These are phyloP conservation scores for Edaphochlamys debaryana DNA, from an alignment of 139 green algal genomes.

Conservation along the genomic window DNA sequence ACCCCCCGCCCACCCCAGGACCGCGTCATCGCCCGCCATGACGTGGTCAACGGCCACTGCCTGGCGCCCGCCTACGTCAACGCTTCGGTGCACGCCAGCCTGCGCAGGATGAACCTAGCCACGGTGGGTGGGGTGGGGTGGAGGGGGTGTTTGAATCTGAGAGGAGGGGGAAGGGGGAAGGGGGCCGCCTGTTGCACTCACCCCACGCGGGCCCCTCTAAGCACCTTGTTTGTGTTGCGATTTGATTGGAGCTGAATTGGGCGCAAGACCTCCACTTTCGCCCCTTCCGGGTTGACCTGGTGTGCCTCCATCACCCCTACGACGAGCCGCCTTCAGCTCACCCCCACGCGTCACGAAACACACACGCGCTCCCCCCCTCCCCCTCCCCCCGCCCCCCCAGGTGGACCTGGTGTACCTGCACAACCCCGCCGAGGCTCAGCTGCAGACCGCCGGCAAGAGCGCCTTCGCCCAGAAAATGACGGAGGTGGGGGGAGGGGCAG, in stretches of 20 bases:
- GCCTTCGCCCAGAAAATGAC: conserved; percentile 60
- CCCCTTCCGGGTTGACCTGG: too few relatives aligned
- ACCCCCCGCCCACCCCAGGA: not conserved
- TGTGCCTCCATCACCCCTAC: too few relatives aligned
- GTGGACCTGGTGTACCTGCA: conserved; percentile 84
- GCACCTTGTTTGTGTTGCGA: too few relatives aligned
- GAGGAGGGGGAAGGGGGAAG: too few relatives aligned
- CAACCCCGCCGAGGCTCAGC: conserved; percentile 74
- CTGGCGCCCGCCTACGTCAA: conserved; percentile 66
- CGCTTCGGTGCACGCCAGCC: conserved; percentile 57
- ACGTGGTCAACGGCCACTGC: conserved; percentile 62
- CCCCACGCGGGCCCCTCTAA: too few relatives aligned
- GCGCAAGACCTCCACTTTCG: too few relatives aligned
- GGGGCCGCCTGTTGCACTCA: too few relatives aligned
- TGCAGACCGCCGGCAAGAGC: conserved; percentile 41
- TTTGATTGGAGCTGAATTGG: too few relatives aligned
- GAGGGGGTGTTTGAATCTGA: not conserved
- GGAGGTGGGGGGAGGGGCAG: not conserved
- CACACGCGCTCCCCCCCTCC: not conserved
- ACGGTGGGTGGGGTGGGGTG: conserved; percentile 40
- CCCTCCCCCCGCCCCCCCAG: conserved; percentile 27
- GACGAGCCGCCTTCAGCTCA: too few relatives aligned
- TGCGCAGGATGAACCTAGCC: conserved; percentile 60
- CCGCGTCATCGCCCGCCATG: not conserved
- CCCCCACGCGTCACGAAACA: too few relatives aligned